phyloP scores from a whole-genome alignment of 306 rosid species.

The Crotalaria pallida region DNA sequence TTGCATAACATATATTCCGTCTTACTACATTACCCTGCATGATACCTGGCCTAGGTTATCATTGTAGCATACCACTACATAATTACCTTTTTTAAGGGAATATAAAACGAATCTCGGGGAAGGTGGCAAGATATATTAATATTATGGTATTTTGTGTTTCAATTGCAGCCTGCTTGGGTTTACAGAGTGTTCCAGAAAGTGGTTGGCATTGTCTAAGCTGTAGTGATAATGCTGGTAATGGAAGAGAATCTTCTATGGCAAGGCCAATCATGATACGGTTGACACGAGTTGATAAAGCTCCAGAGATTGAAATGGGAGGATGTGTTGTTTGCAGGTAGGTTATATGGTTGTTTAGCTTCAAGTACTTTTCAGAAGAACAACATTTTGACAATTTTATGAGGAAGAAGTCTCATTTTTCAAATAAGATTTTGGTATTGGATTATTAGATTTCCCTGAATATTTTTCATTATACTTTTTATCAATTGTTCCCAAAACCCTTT shows the following conservation, averaged over 20 bases:
- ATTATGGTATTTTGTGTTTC: slow-evolving; percentile 7
- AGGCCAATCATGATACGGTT: slow-evolving; percentile 83
- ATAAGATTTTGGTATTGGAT: slow-evolving; percentile 15
- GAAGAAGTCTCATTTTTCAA: background rate
- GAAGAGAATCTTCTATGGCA: slow-evolving; percentile 45
- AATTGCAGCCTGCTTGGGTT: slow-evolving; percentile 83
- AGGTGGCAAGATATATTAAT: slow-evolving; percentile 1
- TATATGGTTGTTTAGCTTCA: slow-evolving; percentile 18
- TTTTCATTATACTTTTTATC: background rate
- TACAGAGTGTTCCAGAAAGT: slow-evolving; percentile 52
- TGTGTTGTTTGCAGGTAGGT: slow-evolving; percentile 94
- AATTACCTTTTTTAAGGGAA: background rate
- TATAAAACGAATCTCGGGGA: background rate
- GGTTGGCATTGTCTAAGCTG: slow-evolving; percentile 87
- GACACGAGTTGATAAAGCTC: slow-evolving; percentile 76
- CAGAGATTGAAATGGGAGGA: slow-evolving; percentile 90
- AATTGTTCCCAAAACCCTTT: background rate
- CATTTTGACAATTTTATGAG: background rate
- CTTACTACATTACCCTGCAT: background rate
- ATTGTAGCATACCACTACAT: background rate
- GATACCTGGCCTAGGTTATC: background rate
- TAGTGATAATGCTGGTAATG: slow-evolving; percentile 58
- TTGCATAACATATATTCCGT: background rate
- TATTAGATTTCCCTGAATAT: background rate
- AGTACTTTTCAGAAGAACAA: background rate